Evolutionary conservation across 2,329 filamentous ascomycete genomes (phyloP).

Genomic region (Arthrinium puccinioides): DNA sequence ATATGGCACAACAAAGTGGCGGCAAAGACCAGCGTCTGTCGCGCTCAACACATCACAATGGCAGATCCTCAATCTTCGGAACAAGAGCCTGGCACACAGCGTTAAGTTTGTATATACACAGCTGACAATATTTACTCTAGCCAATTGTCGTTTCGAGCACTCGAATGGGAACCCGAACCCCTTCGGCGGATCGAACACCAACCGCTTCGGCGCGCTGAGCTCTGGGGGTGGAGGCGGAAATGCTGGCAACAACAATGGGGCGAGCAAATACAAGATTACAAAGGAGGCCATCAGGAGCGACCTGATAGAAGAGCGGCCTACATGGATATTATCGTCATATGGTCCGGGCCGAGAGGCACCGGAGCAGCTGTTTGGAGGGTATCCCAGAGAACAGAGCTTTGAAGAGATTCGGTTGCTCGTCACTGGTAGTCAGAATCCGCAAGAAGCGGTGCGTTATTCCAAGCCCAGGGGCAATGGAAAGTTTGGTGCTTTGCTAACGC

Average conservation of each 20-base stretch:
- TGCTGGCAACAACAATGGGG: constrained; percentile 6
- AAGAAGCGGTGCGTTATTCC: constrained; percentile 35
- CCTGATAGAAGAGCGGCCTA: constrained; percentile 62
- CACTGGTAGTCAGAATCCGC: constrained; percentile 27
- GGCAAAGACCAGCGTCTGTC: not conserved
- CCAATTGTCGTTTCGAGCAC: constrained; percentile 48
- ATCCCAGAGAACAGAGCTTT: constrained; percentile 72
- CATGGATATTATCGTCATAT: constrained; percentile 85
- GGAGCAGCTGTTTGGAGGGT: constrained; percentile 76
- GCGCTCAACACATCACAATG: not conserved
- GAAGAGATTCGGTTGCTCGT: constrained; percentile 83
- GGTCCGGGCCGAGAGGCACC: constrained; percentile 71
- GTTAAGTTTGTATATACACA: too few relatives aligned
- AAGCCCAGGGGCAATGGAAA: not conserved
- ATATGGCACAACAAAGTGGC: too few relatives aligned
- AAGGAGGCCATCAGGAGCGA: constrained; percentile 56
- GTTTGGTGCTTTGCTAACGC: not conserved
- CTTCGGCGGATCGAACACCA: constrained; percentile 19
- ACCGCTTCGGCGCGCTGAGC: constrained; percentile 22
- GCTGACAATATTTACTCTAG: constrained; percentile 23
- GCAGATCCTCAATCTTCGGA: not conserved
- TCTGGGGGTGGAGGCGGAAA: constrained; percentile 5
- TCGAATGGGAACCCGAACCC: constrained; percentile 30
- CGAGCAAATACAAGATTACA: constrained; percentile 42
- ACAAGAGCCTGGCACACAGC: not conserved